Evolutionary conservation across 2,329 filamentous ascomycete species (phyloP).

Genomic region (Knufia fluminis): DNA sequence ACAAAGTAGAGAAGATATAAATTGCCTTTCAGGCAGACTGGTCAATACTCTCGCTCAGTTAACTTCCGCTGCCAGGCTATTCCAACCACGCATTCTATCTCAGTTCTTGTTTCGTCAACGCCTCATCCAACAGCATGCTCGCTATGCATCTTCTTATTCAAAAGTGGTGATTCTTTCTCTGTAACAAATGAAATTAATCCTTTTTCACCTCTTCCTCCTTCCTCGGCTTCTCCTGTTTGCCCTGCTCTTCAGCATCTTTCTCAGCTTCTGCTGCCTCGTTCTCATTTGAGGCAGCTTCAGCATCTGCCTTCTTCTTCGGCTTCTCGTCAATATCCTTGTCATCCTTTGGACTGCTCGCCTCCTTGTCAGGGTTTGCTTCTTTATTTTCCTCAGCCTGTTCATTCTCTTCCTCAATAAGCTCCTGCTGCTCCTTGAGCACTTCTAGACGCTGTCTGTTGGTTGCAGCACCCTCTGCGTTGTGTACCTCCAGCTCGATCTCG

Average conservation of each 20-base stretch:
- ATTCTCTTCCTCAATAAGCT: constrained; percentile 94
- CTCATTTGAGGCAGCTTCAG: constrained; percentile 37
- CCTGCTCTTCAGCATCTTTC: constrained; percentile 33
- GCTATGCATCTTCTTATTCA: not conserved
- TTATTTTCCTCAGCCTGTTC: constrained; percentile 72
- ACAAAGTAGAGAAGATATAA: not conserved
- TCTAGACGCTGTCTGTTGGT: constrained; percentile 99
- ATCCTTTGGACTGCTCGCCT: constrained; percentile 47
- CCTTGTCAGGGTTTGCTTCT: constrained; percentile 60
- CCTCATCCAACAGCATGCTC: not conserved
- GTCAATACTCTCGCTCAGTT: not conserved
- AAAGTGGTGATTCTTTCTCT: not conserved
- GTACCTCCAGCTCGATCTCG: constrained; percentile 96
- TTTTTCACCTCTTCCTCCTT: constrained; percentile 23
- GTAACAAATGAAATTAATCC: not conserved
- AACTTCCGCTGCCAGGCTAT: not conserved
- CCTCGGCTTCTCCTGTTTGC: constrained; percentile 23
- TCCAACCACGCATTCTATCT: not conserved
- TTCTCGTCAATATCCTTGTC: constrained; percentile 91
- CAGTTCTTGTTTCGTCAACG: not conserved
- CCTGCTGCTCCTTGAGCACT: constrained; percentile 96
- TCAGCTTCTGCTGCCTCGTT: constrained; percentile 46
- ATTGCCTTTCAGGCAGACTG: not conserved
- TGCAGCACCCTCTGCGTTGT: constrained; percentile 90
- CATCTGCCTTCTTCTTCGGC: constrained; percentile 50